A percentile compares a stretch with the other conserved stretches of the same genome.
Conservation (phyloP, 305 asterid genomes). For the Caryopteris hybrid region DNA sequence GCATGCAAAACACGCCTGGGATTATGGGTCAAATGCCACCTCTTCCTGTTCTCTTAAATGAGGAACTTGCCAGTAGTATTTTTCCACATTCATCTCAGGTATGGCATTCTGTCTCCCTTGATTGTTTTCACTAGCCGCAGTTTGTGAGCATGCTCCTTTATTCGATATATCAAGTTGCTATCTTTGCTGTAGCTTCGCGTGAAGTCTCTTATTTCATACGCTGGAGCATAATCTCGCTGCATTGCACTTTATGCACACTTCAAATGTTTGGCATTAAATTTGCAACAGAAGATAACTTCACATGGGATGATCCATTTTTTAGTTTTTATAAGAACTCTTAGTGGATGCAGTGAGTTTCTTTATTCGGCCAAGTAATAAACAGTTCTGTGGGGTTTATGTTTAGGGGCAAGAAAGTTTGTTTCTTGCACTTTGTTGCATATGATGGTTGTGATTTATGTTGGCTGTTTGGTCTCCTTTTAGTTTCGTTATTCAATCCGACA, state of each 20-base stretch:
- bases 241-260: not conserved
- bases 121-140: not conserved
- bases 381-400: not conserved
- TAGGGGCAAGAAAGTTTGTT: not conserved
- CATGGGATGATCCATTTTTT: not conserved
- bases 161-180: not conserved
- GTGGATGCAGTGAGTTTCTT: not conserved
- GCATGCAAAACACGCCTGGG: conserved; percentile 78
- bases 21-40: conserved; percentile 87
- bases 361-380: not conserved
- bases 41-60: conserved; percentile 64
- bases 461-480: not conserved
- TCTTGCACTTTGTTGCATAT: not conserved
- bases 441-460: not conserved
- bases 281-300: not conserved
- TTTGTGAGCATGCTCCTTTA: not conserved
- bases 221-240: not conserved
- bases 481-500: not conserved
- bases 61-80: conserved; percentile 63
- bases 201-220: not conserved
- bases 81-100: conserved; percentile 63
- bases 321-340: not conserved
- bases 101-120: conserved; percentile 11
- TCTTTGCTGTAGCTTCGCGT: not conserved
- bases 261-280: conserved; percentile 1